Evolutionary conservation across 148 eudicot genomes (phyloP).

Genomic region (Nepenthes gracilis): DNA sequence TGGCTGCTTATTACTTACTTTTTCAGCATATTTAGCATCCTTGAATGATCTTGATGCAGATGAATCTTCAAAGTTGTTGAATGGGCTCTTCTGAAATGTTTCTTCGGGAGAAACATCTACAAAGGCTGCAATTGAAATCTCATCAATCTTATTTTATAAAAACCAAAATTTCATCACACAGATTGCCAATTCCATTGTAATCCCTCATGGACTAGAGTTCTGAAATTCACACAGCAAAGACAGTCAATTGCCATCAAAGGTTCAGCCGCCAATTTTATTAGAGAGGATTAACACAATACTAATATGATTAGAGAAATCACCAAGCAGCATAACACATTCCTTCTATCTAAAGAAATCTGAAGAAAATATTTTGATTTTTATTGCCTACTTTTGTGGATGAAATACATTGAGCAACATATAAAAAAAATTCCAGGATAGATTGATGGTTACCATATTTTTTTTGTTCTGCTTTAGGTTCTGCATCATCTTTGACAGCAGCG

Average conservation of each 20-base stretch:
- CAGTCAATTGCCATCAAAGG: too few species aligned
- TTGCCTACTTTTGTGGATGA: neutral
- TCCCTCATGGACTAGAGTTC: too few species aligned
- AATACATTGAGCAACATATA: neutral
- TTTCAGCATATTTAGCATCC: constrained; percentile 29
- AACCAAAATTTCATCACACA: neutral
- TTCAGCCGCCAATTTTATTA: too few species aligned
- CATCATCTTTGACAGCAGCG: constrained; percentile 24
- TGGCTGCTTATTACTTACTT: constrained; percentile 22
- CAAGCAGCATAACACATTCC: too few species aligned
- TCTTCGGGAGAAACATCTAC: constrained; percentile 90
- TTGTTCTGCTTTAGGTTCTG: constrained; percentile 30
- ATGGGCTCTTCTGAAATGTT: constrained; percentile 49
- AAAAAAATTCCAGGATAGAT: neutral
- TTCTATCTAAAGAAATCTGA: neutral
- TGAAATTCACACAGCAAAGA: too few species aligned
- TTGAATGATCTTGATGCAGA: constrained; percentile 27
- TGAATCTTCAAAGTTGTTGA: constrained; percentile 45
- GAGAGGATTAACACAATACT: too few species aligned
- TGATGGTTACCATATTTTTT: constrained; percentile 44
- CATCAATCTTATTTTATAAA: neutral
- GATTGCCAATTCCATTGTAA: too few species aligned
- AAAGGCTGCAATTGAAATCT: constrained; percentile 53
- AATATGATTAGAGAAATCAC: too few species aligned
- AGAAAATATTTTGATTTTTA: too few species aligned